A percentile compares a stretch with the other conserved stretches of the same genome.
phyloP scores from a whole-genome alignment of 495 filamentous ascomycete genomes.

The Thermothielavioides terrestris region DNA sequence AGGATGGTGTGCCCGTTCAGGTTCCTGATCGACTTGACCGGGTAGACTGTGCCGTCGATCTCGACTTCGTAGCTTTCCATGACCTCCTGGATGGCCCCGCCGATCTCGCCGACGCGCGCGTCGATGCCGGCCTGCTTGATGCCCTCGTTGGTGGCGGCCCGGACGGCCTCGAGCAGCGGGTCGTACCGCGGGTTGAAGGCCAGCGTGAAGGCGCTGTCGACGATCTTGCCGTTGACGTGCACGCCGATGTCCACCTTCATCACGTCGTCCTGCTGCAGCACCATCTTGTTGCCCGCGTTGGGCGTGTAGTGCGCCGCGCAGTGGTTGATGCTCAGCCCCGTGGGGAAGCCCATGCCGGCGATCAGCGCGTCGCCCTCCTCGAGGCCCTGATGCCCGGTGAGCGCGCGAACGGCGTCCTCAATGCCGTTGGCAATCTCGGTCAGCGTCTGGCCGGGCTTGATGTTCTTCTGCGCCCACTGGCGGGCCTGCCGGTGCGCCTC shows the following conservation, averaged over 20 bases:
- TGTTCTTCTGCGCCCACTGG: conserved; percentile 68
- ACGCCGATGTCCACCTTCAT: conserved; percentile 93
- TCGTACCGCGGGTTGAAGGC: conserved; percentile 81
- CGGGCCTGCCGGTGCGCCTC: conserved; percentile 86
- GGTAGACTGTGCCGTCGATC: conserved; percentile 65
- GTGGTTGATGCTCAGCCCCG: conserved; percentile 77
- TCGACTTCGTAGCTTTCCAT: conserved; percentile 89
- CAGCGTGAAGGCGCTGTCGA: conserved; percentile 90
- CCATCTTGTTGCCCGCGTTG: conserved; percentile 82
- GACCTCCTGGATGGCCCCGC: conserved; percentile 68
- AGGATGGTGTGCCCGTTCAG: conserved; percentile 84
- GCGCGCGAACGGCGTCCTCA: conserved; percentile 71
- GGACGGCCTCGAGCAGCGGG: conserved; percentile 69
- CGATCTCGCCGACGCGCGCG: conserved; percentile 67
- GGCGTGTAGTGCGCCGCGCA: conserved; percentile 85
- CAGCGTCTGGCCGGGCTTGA: conserved; percentile 73
- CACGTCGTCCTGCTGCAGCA: conserved; percentile 72
- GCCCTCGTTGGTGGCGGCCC: conserved; percentile 81
- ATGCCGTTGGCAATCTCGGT: conserved; percentile 79
- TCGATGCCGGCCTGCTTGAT: conserved; percentile 79
- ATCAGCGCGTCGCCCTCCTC: conserved; percentile 69
- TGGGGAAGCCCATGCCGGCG: conserved; percentile 84
- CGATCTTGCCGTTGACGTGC: conserved; percentile 82
- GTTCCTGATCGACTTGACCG: conserved; percentile 79
- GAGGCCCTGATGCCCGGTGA: conserved; percentile 69